phyloP scores from a whole-genome alignment of 106 monocot genomes.

The Apostasia shenzhenica region DNA sequence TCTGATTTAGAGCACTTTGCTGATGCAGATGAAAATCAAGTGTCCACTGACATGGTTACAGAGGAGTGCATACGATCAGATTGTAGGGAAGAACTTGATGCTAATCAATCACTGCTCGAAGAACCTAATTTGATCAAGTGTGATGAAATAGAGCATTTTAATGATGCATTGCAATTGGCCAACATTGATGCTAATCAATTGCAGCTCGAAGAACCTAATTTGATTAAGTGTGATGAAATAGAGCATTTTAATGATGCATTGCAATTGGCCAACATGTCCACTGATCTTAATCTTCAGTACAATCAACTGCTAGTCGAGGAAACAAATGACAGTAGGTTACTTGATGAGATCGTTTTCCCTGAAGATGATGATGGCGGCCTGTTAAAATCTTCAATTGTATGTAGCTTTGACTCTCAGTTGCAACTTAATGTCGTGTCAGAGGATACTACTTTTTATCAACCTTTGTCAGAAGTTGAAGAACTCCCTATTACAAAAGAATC shows the following conservation, averaged over 20 bases:
- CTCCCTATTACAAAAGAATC: slow-evolving; percentile 12
- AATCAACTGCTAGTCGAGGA: background rate
- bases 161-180: slow-evolving; percentile 3
- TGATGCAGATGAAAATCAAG: slow-evolving; percentile 9
- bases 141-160: background rate
- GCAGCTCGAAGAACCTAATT: slow-evolving; percentile 2
- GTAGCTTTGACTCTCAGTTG: slow-evolving; percentile 7
- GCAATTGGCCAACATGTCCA: slow-evolving; percentile 8
- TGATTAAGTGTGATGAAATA: background rate
- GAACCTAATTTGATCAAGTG: background rate
- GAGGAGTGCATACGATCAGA: background rate
- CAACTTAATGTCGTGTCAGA: slow-evolving; percentile 19
- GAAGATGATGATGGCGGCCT: slow-evolving; percentile 5
- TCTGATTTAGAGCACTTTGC: slow-evolving; percentile 10
- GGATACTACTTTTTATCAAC: slow-evolving; percentile 17
- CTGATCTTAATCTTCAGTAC: background rate
- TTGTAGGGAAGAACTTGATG: background rate
- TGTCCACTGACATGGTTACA: slow-evolving; percentile 4
- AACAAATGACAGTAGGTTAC: slow-evolving; percentile 2
- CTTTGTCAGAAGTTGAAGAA: slow-evolving; percentile 2
- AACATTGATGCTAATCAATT: slow-evolving; percentile 3
- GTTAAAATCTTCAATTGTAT: slow-evolving; percentile 1
- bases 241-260: slow-evolving; percentile 4
- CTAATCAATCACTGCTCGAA: slow-evolving; percentile 1
- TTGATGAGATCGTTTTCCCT: slow-evolving; percentile 3